These are phyloP conservation scores for Penicillium sp. DNA, from an alignment of 2,329 filamentous ascomycete species.

Conservation along the genomic window DNA sequence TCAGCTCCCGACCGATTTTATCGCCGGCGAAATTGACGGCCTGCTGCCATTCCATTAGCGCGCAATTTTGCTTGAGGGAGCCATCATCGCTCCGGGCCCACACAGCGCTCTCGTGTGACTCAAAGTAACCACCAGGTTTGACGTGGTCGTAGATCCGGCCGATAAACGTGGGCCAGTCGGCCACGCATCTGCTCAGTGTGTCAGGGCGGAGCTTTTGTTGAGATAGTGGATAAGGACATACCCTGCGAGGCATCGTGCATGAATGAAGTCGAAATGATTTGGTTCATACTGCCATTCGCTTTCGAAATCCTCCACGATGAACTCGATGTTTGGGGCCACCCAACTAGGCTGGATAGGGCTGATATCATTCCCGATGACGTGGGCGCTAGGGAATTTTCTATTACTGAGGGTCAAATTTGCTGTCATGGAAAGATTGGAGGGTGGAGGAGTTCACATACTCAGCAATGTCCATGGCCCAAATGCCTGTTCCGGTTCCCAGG, in stretches of 20 bases:
- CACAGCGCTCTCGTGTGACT: conserved; percentile 37
- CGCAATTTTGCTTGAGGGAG: conserved; percentile 23
- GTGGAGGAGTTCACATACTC: conserved; percentile 32
- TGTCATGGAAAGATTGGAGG: not conserved
- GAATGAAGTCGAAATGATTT: conserved; percentile 41
- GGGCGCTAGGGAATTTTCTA: conserved; percentile 41
- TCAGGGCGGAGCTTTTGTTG: conserved; percentile 1
- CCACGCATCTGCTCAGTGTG: conserved; percentile 23
- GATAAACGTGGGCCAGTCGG: conserved; percentile 26
- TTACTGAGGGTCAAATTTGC: conserved; percentile 2
- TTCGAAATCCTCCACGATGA: conserved; percentile 43
- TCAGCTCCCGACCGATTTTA: conserved; percentile 32
- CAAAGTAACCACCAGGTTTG: conserved; percentile 39
- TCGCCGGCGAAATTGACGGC: conserved; percentile 30
- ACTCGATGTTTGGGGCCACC: conserved; percentile 41
- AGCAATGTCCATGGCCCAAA: conserved; percentile 52
- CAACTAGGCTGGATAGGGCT: conserved; percentile 48
- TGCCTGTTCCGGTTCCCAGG: conserved; percentile 51
- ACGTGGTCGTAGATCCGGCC: conserved; percentile 29
- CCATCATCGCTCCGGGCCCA: conserved; percentile 32
- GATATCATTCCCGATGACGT: conserved; percentile 47
- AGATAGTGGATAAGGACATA: conserved; percentile 28
- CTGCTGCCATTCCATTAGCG: conserved; percentile 33
- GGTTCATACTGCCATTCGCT: conserved; percentile 34
- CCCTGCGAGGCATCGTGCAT: conserved; percentile 36